Base-by-base conservation (phyloP, 2,329 filamentous ascomycete genomes). In the Didymella glomerata region DNA sequence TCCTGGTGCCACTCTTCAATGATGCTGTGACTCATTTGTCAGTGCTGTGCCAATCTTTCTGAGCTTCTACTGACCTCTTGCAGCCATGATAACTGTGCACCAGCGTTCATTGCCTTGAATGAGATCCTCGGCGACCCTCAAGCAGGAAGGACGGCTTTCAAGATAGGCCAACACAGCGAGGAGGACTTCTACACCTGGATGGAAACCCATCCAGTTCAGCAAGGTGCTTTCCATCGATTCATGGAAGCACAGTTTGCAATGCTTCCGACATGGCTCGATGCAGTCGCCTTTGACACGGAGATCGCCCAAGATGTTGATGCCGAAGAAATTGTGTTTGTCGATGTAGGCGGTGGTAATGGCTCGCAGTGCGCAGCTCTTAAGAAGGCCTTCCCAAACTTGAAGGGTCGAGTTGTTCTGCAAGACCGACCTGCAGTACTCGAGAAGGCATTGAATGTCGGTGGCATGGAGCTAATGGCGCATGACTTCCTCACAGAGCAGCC, bases 21-120 rank as follows among this genome's bases (percentile, higher is more conserved):
- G 47, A 59, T 51, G 56, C 56, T 14, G 50, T 59, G 10, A 50
- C 56, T n/a, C 50, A 59, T 20, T 47, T 54, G 51, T 59, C 24
- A 27, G 56, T 59, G 11, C 7, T 7, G 3, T 6, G 5, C 2
- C 1, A n/a, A 9, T 28, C 5, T 1, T 20, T 6, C 10, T 18
- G 27, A 5, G 10, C 2, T n/a, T 25, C 4, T 25, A 27, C 38
- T 46, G 28, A 38, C 24, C 24, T 4, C 16, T 4, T 14, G 7
- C 30, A 59, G 55, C n/a, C 55, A 59, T 36, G 56, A 59, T 22
- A 54, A 40, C 25, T 50, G 49, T 20, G 45, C 46, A 6, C 56
- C 56, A 3, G 56, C 50, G 14, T 54, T 59, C 20, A 40, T 28
- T 20, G 51, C 51, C 9, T 25, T 54, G 13, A 54, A 54, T 22